A percentile compares a stretch with the other conserved stretches of the same genome.
phyloP scores from a whole-genome alignment of 2,329 filamentous ascomycete species.

The Periconia sp. region DNA sequence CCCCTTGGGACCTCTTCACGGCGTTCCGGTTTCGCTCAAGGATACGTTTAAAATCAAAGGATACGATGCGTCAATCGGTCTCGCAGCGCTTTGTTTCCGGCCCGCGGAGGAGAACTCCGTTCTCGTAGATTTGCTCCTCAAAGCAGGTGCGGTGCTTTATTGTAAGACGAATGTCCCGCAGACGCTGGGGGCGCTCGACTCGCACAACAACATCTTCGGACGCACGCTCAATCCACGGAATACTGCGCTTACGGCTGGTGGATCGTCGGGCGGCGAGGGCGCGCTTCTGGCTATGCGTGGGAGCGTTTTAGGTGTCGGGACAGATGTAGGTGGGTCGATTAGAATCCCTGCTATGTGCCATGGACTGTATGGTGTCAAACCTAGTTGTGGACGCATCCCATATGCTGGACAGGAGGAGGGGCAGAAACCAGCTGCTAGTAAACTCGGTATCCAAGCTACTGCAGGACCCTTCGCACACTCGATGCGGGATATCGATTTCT shows the following conservation, averaged over 20 bases:
- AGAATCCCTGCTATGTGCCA: constrained; percentile 55
- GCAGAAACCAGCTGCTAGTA: constrained; percentile 48
- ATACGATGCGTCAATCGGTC: constrained; percentile 47
- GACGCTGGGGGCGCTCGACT: constrained; percentile 56
- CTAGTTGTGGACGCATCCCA: constrained; percentile 51
- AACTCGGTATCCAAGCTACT: constrained; percentile 47
- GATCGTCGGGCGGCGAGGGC: constrained; percentile 56
- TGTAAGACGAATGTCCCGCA: constrained; percentile 60
- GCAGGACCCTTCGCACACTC: constrained; percentile 52
- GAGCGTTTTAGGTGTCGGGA: constrained; percentile 54
- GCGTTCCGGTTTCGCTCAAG: constrained; percentile 52
- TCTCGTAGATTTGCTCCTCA: constrained; percentile 48
- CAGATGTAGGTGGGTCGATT: constrained; percentile 58
- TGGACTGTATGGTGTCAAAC: constrained; percentile 53
- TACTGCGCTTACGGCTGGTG: constrained; percentile 52
- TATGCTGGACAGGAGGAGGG: constrained; percentile 56
- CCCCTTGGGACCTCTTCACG: constrained; percentile 50
- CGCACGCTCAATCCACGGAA: constrained; percentile 54
- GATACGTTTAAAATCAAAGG: constrained; percentile 54
- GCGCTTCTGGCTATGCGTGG: constrained; percentile 54
- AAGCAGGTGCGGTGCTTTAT: constrained; percentile 52
- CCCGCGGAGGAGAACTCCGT: constrained; percentile 42
- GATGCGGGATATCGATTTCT: constrained; percentile 54
- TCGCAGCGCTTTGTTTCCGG: constrained; percentile 48
- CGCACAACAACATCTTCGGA: constrained; percentile 55